phyloP scores from a whole-genome alignment of 129 eudicot genomes.

The Flaveria robusta region DNA sequence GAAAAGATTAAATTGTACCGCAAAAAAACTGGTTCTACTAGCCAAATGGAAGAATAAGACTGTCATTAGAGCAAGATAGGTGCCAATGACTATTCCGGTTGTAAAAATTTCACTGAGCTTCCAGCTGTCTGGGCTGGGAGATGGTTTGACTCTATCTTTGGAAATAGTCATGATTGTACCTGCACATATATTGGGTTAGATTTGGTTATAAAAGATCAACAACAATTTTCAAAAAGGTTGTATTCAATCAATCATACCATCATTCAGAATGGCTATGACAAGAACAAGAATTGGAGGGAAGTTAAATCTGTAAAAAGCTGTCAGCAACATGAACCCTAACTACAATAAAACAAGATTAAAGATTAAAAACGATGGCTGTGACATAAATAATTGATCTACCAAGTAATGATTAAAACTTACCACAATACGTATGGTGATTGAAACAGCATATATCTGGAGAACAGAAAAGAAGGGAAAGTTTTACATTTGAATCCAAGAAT shows the following conservation, averaged over 20 bases:
- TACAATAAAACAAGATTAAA: conserved; percentile 26
- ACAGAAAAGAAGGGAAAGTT: background rate
- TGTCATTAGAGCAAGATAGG: conserved; percentile 51
- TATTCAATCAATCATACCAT: conserved; percentile 39
- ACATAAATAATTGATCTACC: background rate
- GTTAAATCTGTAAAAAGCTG: conserved; percentile 49
- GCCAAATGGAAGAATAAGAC: conserved; percentile 47
- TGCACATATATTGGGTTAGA: conserved; percentile 14
- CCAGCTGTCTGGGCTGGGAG: conserved; percentile 61
- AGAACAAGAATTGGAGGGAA: conserved; percentile 62
- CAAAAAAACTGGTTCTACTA: conserved; percentile 45
- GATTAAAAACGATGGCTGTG: conserved; percentile 13
- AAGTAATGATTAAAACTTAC: conserved; percentile 33
- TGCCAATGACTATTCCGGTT: conserved; percentile 54
- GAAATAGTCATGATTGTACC: conserved; percentile 58
- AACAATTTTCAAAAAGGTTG: conserved; percentile 5
- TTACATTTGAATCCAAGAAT: conserved; percentile 20
- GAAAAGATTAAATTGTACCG: conserved; percentile 26
- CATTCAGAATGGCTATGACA: conserved; percentile 60
- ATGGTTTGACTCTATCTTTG: conserved; percentile 57
- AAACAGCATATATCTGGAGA: conserved; percentile 56
- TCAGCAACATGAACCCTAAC: conserved; percentile 60
- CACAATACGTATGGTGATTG: conserved; percentile 58
- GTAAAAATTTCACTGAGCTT: conserved; percentile 57
- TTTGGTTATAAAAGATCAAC: background rate